These are phyloP conservation scores for Coccomyxa sp. DNA, from an alignment of 139 green algal genomes.

Conservation along the genomic window DNA sequence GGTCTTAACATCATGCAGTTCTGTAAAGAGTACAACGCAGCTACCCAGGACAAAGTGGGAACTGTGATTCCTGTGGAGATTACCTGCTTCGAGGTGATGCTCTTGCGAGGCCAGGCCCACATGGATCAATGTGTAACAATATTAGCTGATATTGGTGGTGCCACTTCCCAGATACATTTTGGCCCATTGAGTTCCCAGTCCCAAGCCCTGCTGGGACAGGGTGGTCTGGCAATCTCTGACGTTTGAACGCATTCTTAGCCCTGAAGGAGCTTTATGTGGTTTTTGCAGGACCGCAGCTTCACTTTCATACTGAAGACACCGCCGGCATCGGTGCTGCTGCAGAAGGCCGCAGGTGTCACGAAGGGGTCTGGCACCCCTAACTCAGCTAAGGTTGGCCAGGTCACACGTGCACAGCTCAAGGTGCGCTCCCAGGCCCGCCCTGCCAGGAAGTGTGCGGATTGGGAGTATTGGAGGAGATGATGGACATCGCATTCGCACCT, in stretches of 20 bases:
- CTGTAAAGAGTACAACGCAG: conserved; percentile 99
- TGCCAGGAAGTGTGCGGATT: neutral
- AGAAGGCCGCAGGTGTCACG: conserved; percentile 87
- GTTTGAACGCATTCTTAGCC: too few relatives aligned
- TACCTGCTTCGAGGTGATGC: conserved; percentile 91
- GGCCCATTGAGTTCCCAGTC: too few relatives aligned
- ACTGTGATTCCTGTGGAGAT: conserved; percentile 99
- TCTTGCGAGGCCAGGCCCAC: neutral
- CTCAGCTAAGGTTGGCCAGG: conserved; percentile 74
- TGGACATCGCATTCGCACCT: neutral
- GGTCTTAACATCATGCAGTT: conserved; percentile 99
- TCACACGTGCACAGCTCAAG: conserved; percentile 85
- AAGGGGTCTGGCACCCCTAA: conserved; percentile 79
- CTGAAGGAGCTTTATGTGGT: too few relatives aligned
- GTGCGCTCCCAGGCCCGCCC: neutral
- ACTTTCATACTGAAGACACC: conserved; percentile 99
- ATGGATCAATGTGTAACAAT: too few relatives aligned
- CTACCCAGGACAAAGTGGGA: conserved; percentile 90
- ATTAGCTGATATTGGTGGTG: too few relatives aligned
- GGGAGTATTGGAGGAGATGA: neutral
- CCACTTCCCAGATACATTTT: too few relatives aligned
- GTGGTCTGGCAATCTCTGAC: too few relatives aligned
- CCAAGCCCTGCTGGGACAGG: too few relatives aligned
- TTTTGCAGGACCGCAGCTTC: conserved; percentile 89
- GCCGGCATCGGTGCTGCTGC: conserved; percentile 91